These are phyloP conservation scores for Arthroderma sp. DNA, from an alignment of 2,329 filamentous ascomycete species.

Conservation along the genomic window DNA sequence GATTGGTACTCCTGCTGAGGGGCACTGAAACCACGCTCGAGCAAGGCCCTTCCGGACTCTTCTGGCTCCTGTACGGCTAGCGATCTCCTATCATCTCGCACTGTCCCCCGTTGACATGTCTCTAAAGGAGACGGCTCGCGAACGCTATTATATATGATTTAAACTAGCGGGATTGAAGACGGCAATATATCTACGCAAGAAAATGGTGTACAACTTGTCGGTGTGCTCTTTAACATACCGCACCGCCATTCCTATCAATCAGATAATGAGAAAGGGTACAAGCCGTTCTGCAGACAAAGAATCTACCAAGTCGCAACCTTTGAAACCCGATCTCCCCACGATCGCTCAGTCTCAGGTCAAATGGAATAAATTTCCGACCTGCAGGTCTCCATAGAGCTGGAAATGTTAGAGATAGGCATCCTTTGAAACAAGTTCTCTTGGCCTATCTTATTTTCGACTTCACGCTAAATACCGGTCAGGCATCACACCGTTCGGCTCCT, in stretches of 20 bases:
- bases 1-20: neutral
- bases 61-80: neutral
- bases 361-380: conserved; percentile 5
- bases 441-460: neutral
- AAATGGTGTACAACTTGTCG: neutral
- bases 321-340: neutral
- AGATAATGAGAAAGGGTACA: neutral
- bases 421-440: neutral
- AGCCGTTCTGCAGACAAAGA: neutral
- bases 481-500: neutral
- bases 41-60: neutral
- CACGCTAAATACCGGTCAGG: neutral
- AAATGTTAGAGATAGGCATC: neutral
- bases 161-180: neutral
- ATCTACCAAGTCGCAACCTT: neutral
- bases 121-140: neutral
- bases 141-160: neutral
- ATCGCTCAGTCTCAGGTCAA: neutral
- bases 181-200: neutral
- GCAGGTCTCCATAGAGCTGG: neutral
- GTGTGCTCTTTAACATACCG: neutral
- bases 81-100: neutral
- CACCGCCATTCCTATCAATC: neutral
- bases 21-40: neutral
- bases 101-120: neutral